Conservation (phyloP, 1,139 yeast species). For the Sugiyamaella japonica region DNA sequence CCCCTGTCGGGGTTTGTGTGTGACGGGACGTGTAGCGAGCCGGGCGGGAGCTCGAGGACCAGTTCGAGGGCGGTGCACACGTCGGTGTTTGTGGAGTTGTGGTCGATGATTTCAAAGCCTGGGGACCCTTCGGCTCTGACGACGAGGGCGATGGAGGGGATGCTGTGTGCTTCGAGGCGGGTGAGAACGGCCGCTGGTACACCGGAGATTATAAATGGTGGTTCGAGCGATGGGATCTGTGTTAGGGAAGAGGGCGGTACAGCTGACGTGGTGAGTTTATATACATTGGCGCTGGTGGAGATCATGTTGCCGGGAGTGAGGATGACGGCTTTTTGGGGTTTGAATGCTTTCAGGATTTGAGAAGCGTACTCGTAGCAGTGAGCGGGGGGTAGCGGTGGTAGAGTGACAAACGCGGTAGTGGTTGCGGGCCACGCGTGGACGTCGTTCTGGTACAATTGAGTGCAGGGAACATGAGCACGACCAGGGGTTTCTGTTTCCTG, state of each 20-base stretch:
- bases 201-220: constrained; percentile 35
- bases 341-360: constrained; percentile 20
- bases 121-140: constrained; percentile 37
- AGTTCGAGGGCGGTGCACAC: constrained; percentile 17
- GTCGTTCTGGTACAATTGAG: constrained; percentile 17
- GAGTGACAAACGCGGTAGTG: constrained; percentile 16
- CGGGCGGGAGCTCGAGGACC: constrained; percentile 15
- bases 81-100: constrained; percentile 22
- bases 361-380: constrained; percentile 27
- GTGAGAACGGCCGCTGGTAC: constrained; percentile 33
- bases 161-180: constrained; percentile 21
- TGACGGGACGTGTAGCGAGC: constrained; percentile 11
- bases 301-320: constrained; percentile 27
- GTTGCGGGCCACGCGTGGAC: constrained; percentile 14
- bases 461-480: no score
- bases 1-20: constrained; percentile 24
- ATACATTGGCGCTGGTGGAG: constrained; percentile 23
- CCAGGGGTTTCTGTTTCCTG: constrained; percentile 13
- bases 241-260: not conserved
- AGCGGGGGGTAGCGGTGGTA: constrained; percentile 26
- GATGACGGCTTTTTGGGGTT: constrained; percentile 24
- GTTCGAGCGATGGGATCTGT: constrained; percentile 23
- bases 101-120: constrained; percentile 34
- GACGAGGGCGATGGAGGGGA: constrained; percentile 30
- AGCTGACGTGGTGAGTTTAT: constrained; percentile 18